Conservation (phyloP, 768 basidiomycete genomes). For the Naganishia friedmannii region DNA sequence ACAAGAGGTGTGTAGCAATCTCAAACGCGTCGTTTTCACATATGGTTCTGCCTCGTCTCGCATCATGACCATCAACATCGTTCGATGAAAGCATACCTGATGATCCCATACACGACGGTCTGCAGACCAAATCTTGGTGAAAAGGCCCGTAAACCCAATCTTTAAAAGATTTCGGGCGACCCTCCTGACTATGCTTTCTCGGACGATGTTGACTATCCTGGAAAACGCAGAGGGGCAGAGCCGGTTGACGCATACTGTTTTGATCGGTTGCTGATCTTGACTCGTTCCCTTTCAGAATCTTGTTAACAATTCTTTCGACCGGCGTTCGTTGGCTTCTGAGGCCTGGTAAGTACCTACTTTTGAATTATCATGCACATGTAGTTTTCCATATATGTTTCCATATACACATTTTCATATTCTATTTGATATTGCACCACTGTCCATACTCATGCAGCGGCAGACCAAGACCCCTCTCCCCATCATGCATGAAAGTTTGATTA, state of each 20-base stretch:
- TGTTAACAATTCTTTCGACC: not conserved
- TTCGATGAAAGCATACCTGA: slow-evolving; percentile 16
- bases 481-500: not conserved
- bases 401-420: too few species aligned
- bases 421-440: too few species aligned
- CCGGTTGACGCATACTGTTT: not conserved
- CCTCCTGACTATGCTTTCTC: slow-evolving; percentile 25
- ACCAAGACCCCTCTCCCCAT: too few species aligned
- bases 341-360: too few species aligned
- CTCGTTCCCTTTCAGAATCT: not conserved
- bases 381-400: too few species aligned
- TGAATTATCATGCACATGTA: too few species aligned
- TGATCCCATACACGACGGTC: slow-evolving; percentile 34
- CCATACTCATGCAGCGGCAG: too few species aligned
- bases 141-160: slow-evolving; percentile 30
- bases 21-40: not conserved
- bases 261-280: not conserved
- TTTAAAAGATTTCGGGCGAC: slow-evolving; percentile 30
- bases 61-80: not conserved
- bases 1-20: slow-evolving; percentile 5
- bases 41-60: not conserved
- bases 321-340: too few species aligned
- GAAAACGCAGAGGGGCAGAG: not conserved
- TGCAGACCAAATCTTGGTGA: slow-evolving; percentile 31
- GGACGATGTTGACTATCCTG: not conserved